Conservation (phyloP, 768 basidiomycete species). For the Suillus lakei region DNA sequence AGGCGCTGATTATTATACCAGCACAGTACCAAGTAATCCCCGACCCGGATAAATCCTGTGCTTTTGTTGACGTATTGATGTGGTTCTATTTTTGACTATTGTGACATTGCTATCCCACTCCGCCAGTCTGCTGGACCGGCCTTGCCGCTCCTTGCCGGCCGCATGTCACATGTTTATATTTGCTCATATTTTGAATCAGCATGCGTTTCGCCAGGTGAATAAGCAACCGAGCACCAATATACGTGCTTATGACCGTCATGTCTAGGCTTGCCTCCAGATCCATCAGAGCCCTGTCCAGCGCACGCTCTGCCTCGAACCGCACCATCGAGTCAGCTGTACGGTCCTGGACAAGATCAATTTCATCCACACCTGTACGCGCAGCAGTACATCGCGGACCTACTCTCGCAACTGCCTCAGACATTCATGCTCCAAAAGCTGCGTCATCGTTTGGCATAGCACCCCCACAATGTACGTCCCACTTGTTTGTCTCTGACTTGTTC, state of each 20-base stretch:
- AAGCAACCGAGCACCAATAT: background rate
- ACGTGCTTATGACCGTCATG: slow-evolving; percentile 14
- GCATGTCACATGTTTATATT: background rate
- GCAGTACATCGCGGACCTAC: slow-evolving; percentile 37
- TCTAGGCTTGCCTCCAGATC: slow-evolving; percentile 20
- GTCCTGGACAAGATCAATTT: slow-evolving; percentile 27
- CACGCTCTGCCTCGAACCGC: slow-evolving; percentile 11
- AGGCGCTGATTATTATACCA: no score
- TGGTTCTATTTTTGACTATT: no score
- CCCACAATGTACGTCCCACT: slow-evolving; percentile 39
- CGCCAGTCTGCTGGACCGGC: no score
- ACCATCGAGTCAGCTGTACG: slow-evolving; percentile 17
- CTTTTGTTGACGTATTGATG: no score
- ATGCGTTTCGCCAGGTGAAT: background rate
- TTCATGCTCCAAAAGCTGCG: slow-evolving; percentile 17
- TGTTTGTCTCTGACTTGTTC: background rate
- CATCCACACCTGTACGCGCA: slow-evolving; percentile 22
- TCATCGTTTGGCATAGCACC: slow-evolving; percentile 17
- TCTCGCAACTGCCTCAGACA: slow-evolving; percentile 39
- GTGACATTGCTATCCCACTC: no score
- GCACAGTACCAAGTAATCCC: no score
- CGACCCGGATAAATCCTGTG: no score
- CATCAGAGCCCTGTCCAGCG: slow-evolving; percentile 16
- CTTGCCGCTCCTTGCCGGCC: no score
- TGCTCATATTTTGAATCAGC: background rate